These are phyloP conservation scores for Cryptosporidium muris DNA, from an alignment of 169 alveolate species.

Conservation along the genomic window DNA sequence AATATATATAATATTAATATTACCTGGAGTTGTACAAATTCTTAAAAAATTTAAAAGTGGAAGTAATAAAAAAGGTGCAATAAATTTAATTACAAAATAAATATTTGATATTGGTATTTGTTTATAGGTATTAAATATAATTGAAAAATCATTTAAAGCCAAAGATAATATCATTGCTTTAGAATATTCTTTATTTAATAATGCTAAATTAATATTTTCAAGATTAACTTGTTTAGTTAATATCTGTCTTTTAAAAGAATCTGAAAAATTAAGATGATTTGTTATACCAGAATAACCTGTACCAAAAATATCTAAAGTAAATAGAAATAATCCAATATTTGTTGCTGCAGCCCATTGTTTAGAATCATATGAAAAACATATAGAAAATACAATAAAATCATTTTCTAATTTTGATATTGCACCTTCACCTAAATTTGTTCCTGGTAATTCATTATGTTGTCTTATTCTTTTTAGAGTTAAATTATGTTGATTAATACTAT, in stretches of 20 bases:
- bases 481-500: constrained; percentile 73
- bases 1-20: constrained; percentile 67
- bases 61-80: constrained; percentile 75
- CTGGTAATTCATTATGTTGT: constrained; percentile 78
- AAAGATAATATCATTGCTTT: constrained; percentile 80
- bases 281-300: constrained; percentile 71
- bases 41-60: constrained; percentile 72
- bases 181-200: constrained; percentile 77
- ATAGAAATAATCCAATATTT: constrained; percentile 76
- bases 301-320: constrained; percentile 58
- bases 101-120: constrained; percentile 74
- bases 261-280: constrained; percentile 57
- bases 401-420: constrained; percentile 38
- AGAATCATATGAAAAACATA: constrained; percentile 74
- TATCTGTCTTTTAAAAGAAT: constrained; percentile 79
- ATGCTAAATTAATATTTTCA: constrained; percentile 72
- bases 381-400: constrained; percentile 68
- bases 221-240: constrained; percentile 82
- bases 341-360: constrained; percentile 78
- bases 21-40: constrained; percentile 67
- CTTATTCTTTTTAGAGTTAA: constrained; percentile 42
- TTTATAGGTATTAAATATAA: constrained; percentile 77
- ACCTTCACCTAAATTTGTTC: constrained; percentile 75
- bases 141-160: constrained; percentile 82
- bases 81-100: constrained; percentile 70